phyloP scores from a whole-genome alignment of 2,329 filamentous ascomycete genomes.

The Colletotrichum acutatum region DNA sequence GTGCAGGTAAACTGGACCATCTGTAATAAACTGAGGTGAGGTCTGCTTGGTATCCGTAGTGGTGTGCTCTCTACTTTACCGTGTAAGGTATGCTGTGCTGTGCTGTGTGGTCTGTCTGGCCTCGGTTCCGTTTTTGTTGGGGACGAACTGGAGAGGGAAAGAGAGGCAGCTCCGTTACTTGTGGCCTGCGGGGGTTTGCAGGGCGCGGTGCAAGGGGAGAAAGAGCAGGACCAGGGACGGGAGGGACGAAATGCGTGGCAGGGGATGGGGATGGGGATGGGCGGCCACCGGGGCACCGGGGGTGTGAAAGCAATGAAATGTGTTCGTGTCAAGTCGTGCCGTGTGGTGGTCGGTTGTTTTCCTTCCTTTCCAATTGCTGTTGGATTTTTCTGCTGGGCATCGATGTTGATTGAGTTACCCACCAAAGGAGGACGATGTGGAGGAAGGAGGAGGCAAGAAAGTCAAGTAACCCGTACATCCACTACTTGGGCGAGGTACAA shows the following conservation, averaged over 20 bases:
- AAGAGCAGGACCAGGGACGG: constrained; percentile 7
- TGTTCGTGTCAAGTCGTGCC: neutral
- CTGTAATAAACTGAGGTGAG: no score
- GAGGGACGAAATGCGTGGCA: constrained; percentile 15
- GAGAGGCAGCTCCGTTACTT: constrained; percentile 9
- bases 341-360: neutral
- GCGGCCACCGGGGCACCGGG: neutral
- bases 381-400: constrained; percentile 24
- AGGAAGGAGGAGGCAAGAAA: constrained; percentile 14
- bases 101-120: neutral
- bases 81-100: neutral
- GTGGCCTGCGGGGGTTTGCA: constrained; percentile 29
- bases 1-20: neutral
- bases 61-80: neutral
- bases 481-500: neutral
- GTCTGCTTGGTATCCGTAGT: neutral
- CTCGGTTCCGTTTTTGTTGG: constrained; percentile 34
- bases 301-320: neutral
- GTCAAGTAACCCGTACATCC: neutral
- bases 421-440: neutral
- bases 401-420: constrained; percentile 20
- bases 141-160: constrained; percentile 31
- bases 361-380: constrained; percentile 10
- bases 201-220: constrained; percentile 29
- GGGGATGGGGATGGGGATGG: neutral